These are phyloP conservation scores for Talaromyces stipitatus DNA, from an alignment of 495 filamentous ascomycete species.

Conservation along the genomic window DNA sequence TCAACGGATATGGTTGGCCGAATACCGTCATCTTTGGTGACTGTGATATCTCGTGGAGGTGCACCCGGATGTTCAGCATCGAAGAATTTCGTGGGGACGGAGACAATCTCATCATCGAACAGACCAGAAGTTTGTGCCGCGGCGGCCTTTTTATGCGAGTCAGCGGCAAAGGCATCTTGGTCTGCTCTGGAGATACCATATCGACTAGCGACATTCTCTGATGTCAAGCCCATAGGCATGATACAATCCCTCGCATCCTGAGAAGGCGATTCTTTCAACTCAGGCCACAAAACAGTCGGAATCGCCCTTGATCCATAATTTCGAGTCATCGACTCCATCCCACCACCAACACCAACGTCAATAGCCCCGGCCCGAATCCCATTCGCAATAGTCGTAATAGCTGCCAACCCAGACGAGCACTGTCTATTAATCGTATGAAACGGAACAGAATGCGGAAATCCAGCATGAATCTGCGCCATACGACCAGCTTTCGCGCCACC, in stretches of 20 bases:
- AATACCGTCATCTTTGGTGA: slow-evolving; percentile 77
- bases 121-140: slow-evolving; percentile 58
- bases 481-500: slow-evolving; percentile 86
- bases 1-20: slow-evolving; percentile 56
- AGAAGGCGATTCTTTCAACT: slow-evolving; percentile 52
- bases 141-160: slow-evolving; percentile 62
- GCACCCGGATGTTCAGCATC: slow-evolving; percentile 52
- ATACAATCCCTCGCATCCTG: slow-evolving; percentile 77
- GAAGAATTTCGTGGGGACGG: slow-evolving; percentile 55
- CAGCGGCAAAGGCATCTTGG: slow-evolving; percentile 76
- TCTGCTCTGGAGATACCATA: slow-evolving; percentile 67
- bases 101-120: slow-evolving; percentile 74
- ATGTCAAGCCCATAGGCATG: slow-evolving; percentile 91
- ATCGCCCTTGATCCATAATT: slow-evolving; percentile 83
- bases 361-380: slow-evolving; percentile 66
- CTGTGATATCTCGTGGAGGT: slow-evolving; percentile 50
- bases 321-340: slow-evolving; percentile 90
- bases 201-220: slow-evolving; percentile 77
- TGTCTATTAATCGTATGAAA: slow-evolving; percentile 86
- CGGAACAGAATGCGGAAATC: slow-evolving; percentile 63
- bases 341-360: slow-evolving; percentile 74
- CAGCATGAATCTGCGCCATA: slow-evolving; percentile 80
- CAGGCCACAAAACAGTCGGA: slow-evolving; percentile 72
- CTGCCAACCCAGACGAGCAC: slow-evolving; percentile 69
- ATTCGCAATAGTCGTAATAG: slow-evolving; percentile 62